Conservation (phyloP, 1,139 yeast genomes). For the Blastobotrys raffinosifermentans region DNA sequence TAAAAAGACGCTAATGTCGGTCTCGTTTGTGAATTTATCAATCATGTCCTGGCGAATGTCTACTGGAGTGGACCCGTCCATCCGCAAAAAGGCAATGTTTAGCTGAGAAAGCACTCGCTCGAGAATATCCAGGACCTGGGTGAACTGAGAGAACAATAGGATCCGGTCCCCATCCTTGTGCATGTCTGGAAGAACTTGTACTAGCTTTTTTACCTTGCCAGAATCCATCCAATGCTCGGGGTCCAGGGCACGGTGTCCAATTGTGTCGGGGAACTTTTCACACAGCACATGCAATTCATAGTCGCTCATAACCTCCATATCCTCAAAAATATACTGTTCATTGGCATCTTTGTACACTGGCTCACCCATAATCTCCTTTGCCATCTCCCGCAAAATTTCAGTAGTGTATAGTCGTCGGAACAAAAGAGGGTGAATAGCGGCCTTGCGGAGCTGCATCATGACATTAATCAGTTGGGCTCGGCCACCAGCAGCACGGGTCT, state of each 20-base stretch:
- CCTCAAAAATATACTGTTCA: constrained; percentile 69
- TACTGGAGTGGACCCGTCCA: constrained; percentile 93
- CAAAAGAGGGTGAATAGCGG: constrained; percentile 93
- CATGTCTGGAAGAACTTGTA: constrained; percentile 53
- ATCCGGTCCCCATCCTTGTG: constrained; percentile 66
- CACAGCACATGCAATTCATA: constrained; percentile 77
- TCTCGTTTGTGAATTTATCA: constrained; percentile 81
- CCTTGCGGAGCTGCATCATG: constrained; percentile 90
- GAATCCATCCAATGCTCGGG: constrained; percentile 61
- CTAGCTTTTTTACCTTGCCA: constrained; percentile 64
- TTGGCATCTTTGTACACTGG: constrained; percentile 76
- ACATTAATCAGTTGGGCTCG: constrained; percentile 44
- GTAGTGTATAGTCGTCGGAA: constrained; percentile 66
- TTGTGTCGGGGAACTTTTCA: constrained; percentile 59
- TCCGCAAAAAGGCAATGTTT: constrained; percentile 67
- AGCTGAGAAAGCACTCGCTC: constrained; percentile 66
- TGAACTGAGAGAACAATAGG: constrained; percentile 81
- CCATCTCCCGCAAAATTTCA: constrained; percentile 53
- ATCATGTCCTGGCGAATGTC: constrained; percentile 89
- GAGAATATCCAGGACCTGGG: constrained; percentile 83
- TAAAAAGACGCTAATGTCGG: constrained; percentile 75
- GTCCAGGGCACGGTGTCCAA: constrained; percentile 46
- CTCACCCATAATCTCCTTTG: constrained; percentile 71
- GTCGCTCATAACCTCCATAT: constrained; percentile 95
- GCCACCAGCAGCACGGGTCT: constrained; percentile 39